These are phyloP conservation scores for Carex cristatella DNA, from an alignment of 176 grass and related monocot species.

Conservation along the genomic window DNA sequence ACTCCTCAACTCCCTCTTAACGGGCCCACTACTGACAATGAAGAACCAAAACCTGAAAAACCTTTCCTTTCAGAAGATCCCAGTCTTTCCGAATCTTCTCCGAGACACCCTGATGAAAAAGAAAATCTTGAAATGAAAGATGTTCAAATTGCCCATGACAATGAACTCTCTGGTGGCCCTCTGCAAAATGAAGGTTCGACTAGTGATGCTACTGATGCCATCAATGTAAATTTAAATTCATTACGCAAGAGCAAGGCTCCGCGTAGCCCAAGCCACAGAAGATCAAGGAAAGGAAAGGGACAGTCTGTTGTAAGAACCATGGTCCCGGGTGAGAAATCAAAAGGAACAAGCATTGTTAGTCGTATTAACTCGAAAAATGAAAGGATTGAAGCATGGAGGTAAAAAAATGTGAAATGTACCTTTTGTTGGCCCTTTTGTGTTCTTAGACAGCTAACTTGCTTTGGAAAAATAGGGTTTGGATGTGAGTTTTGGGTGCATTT, in stretches of 20 bases:
- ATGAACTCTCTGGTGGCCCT: constrained; percentile 17
- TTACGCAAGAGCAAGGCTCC: constrained; percentile 35
- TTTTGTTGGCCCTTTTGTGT: constrained; percentile 5
- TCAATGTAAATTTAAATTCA: constrained; percentile 24
- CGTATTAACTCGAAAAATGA: constrained; percentile 72
- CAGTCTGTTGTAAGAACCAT: constrained; percentile 24
- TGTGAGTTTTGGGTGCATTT: constrained; percentile 29
- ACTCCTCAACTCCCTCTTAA: constrained; percentile 38
- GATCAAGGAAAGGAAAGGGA: constrained; percentile 56
- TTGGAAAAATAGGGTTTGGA: constrained; percentile 32
- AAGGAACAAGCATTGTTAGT: constrained; percentile 64
- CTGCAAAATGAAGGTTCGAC: constrained; percentile 30
- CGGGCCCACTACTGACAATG: constrained; percentile 29
- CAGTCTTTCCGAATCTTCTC: constrained; percentile 12
- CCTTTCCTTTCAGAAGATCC: constrained; percentile 21
- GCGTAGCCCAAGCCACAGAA: constrained; percentile 38
- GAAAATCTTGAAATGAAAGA: constrained; percentile 22
- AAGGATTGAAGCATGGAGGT: constrained; percentile 89
- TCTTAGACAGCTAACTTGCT: constrained; percentile 34
- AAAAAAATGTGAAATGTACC: constrained; percentile 30
- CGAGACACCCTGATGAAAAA: background rate
- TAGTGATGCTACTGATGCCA: constrained; percentile 14
- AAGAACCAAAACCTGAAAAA: constrained; percentile 40
- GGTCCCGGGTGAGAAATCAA: constrained; percentile 47
- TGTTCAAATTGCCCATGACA: constrained; percentile 25